Base-by-base conservation (phyloP, 352 stramenopile genomes). In the Phytophthora aleatoria region DNA sequence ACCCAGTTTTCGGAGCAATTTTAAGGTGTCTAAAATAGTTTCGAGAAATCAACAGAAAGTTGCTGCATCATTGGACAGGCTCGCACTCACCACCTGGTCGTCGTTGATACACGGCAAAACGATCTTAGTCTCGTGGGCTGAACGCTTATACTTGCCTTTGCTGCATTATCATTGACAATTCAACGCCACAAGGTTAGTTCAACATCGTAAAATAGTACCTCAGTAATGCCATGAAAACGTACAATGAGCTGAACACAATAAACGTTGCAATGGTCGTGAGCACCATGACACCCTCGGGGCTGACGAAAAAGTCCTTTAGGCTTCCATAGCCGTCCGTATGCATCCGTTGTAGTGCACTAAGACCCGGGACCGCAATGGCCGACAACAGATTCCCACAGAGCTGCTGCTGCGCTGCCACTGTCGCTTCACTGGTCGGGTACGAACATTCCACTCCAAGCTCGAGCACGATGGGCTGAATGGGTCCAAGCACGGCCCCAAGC, bases 301-400 rank as follows among this genome's bases (percentile, higher is more conserved):
- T 83, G 0, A 69, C 71, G 54, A 84, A 88, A 26, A 86, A 81
- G 24, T 77, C 73, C 52, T 67, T 69, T 13, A 35, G 13, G 8
- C 73, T 65, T 0, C 81, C 60, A 27, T 78, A 70, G 15, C 66
- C 69, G 1, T 64, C 71, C 31, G 50, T 47, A 33, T 79, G 73
- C 26, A 57, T 79, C 3, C 76, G 64, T 24, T 74, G 72, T 7
- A 91, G 31, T 3, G 75, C 51, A 39, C 78, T 86, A 7, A 91
- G 43, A 0, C 66, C 65, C 3, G 83, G 83, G 3, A 91, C 81
- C 1, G 77, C 26, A 15, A 89, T 57, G 8, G 80, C 83, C 39
- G 83, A 90, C 0, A 92, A 52, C 20, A 90, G 78, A 53, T 89
- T 92, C 7, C 83, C 79, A 53, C 77, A 90, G n/a, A 92, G 74